Evolutionary conservation across 257 asterid species (phyloP).

Genomic region (Plantago elongata): DNA sequence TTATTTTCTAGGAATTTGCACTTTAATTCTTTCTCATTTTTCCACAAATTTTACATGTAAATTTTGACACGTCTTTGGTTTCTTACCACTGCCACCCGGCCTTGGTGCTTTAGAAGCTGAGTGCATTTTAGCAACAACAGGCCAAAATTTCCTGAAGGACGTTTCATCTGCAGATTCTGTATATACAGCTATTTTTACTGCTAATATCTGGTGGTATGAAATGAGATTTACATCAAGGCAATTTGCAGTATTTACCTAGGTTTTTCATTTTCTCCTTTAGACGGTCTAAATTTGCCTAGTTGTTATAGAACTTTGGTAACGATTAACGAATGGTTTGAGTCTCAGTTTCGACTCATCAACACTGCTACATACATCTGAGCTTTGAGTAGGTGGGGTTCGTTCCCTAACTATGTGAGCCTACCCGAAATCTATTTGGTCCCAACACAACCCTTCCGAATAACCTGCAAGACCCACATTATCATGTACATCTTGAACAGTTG

Average conservation of each 20-base stretch:
- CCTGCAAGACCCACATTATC: too few relatives aligned
- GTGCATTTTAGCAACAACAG: conserved; percentile 35
- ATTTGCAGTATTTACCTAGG: not conserved
- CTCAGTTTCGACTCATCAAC: too few relatives aligned
- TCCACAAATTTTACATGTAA: conserved; percentile 37
- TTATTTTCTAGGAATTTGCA: not conserved
- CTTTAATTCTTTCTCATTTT: conserved; percentile 47
- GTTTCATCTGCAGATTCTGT: conserved; percentile 25
- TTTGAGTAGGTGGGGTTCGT: too few relatives aligned
- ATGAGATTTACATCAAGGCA: not conserved
- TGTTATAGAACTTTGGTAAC: too few relatives aligned
- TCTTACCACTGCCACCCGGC: conserved; percentile 17
- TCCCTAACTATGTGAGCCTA: too few relatives aligned
- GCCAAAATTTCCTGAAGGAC: conserved; percentile 24
- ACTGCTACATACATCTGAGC: too few relatives aligned
- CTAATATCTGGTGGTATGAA: conserved; percentile 18
- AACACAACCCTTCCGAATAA: too few relatives aligned
- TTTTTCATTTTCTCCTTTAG: not conserved
- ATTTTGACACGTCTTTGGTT: conserved; percentile 24
- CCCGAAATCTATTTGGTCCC: too few relatives aligned
- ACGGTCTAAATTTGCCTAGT: too few relatives aligned
- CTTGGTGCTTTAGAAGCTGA: conserved; percentile 24
- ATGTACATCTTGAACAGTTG: too few relatives aligned
- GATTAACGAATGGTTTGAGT: too few relatives aligned
- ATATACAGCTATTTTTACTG: conserved; percentile 27